These are phyloP conservation scores for Cardamine chenopodiifolia DNA, from an alignment of 345 rosid genomes.

Conservation along the genomic window DNA sequence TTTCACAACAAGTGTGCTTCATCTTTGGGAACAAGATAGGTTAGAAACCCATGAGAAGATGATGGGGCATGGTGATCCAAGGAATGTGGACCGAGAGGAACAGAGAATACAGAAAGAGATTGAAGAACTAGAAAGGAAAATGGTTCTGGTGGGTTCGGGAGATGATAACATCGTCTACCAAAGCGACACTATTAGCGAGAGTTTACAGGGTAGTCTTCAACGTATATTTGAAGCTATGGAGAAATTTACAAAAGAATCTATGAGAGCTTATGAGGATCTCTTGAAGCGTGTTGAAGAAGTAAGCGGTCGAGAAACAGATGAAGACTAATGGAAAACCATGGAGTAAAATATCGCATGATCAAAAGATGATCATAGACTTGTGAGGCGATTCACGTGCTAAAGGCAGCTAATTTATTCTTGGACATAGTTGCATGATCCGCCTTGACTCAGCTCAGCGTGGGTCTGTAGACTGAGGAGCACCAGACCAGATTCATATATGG, in stretches of 20 bases:
- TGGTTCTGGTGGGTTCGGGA: slow-evolving; percentile 43
- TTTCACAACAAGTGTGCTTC: slow-evolving; percentile 62
- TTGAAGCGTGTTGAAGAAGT: slow-evolving; percentile 68
- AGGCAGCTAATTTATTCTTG: not conserved
- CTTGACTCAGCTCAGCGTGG: not conserved
- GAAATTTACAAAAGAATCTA: slow-evolving; percentile 61
- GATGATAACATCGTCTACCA: slow-evolving; percentile 57
- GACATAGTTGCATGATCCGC: slow-evolving; percentile 13
- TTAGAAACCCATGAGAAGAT: slow-evolving; percentile 54
- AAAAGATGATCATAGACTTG: slow-evolving; percentile 1
- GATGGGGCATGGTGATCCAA: slow-evolving; percentile 62
- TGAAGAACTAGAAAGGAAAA: slow-evolving; percentile 81
- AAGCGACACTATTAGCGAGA: slow-evolving; percentile 64
- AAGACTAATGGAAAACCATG: slow-evolving; percentile 40
- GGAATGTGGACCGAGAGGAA: slow-evolving; percentile 70
- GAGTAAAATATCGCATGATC: not conserved
- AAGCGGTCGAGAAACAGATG: slow-evolving; percentile 44
- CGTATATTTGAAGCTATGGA: slow-evolving; percentile 84
- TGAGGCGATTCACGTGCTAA: slow-evolving; percentile 7
- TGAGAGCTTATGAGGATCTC: slow-evolving; percentile 74
- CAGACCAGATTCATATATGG: not conserved
- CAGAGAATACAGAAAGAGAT: slow-evolving; percentile 80
- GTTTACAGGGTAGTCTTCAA: slow-evolving; percentile 66
- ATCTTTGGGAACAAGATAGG: slow-evolving; percentile 80
- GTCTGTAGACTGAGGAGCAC: not conserved